Conservation (phyloP, 345 rosid species). For the Heritiera fomes region DNA sequence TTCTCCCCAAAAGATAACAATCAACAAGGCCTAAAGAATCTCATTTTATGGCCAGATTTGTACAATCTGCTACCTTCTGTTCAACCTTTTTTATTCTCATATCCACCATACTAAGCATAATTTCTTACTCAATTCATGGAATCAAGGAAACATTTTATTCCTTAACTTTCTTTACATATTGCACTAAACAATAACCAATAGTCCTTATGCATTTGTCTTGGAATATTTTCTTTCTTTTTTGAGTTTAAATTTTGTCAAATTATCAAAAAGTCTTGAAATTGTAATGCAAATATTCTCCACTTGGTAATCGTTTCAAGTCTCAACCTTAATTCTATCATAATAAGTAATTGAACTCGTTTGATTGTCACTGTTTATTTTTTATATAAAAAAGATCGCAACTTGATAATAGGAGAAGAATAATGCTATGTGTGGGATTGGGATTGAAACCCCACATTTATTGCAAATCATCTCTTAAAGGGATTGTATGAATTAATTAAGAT, state of each 20-base stretch:
- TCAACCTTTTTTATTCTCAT: slow-evolving; percentile 17
- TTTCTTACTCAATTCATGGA: slow-evolving; percentile 36
- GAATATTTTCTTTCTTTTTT: slow-evolving; percentile 11
- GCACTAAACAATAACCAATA: slow-evolving; percentile 23
- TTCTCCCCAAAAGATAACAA: slow-evolving; percentile 38
- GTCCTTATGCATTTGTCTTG: slow-evolving; percentile 16
- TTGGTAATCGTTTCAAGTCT: neutral
- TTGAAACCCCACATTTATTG: no score
- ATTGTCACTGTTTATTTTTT: no score
- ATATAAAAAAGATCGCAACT: no score
- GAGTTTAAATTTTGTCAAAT: slow-evolving; percentile 20
- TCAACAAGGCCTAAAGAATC: slow-evolving; percentile 21
- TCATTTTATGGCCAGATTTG: no score
- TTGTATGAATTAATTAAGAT: no score
- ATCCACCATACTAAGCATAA: slow-evolving; percentile 28
- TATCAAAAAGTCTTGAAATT: neutral
- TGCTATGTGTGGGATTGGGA: no score
- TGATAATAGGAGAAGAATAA: no score
- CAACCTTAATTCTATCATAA: neutral
- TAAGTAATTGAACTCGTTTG: neutral
- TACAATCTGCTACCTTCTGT: no score
- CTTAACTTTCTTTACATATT: slow-evolving; percentile 1
- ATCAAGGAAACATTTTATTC: slow-evolving; percentile 38
- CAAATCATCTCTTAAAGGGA: no score
- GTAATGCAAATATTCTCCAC: neutral